Evolutionary conservation across 805 yeast species (phyloP).

Genomic region (Saitoella complicata): DNA sequence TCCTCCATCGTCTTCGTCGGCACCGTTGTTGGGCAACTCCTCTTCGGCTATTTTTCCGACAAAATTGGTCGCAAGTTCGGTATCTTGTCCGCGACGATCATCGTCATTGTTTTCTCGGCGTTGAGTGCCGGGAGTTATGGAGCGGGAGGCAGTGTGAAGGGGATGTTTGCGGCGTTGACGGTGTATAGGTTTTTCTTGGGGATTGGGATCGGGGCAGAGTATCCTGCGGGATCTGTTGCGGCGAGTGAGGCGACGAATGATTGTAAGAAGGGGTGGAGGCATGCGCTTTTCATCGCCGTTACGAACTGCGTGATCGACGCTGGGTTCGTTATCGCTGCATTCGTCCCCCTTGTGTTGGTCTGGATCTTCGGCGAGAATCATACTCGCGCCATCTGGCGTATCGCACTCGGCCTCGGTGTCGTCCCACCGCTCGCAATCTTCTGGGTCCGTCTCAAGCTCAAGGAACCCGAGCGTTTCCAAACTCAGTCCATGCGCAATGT

Average conservation of each 20-base stretch:
- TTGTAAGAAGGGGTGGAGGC: constrained; percentile 68
- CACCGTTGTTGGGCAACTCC: constrained; percentile 70
- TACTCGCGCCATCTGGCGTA: constrained; percentile 78
- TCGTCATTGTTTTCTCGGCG: constrained; percentile 63
- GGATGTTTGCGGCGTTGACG: constrained; percentile 70
- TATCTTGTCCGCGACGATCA: constrained; percentile 61
- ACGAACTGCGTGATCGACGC: constrained; percentile 75
- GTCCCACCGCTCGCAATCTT: constrained; percentile 70
- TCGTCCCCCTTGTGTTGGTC: constrained; percentile 70
- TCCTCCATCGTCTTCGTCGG: constrained; percentile 85
- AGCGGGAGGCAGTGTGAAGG: constrained; percentile 35
- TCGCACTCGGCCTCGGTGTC: constrained; percentile 79
- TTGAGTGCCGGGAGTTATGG: constrained; percentile 85
- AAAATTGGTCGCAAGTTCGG: constrained; percentile 65
- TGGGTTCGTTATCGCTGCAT: constrained; percentile 71
- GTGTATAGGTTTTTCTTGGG: constrained; percentile 79
- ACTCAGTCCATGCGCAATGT: constrained; percentile 53
- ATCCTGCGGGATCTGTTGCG: constrained; percentile 85
- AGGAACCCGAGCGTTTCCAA: constrained; percentile 55
- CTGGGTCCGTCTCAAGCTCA: constrained; percentile 56
- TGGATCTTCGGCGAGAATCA: constrained; percentile 65
- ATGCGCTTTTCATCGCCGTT: constrained; percentile 78
- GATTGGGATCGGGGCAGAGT: constrained; percentile 82
- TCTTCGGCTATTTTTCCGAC: constrained; percentile 71
- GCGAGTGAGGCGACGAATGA: constrained; percentile 79